Evolutionary conservation across 2,329 filamentous ascomycete species (phyloP).

Genomic region (Magnaporthiopsis incrustans): DNA sequence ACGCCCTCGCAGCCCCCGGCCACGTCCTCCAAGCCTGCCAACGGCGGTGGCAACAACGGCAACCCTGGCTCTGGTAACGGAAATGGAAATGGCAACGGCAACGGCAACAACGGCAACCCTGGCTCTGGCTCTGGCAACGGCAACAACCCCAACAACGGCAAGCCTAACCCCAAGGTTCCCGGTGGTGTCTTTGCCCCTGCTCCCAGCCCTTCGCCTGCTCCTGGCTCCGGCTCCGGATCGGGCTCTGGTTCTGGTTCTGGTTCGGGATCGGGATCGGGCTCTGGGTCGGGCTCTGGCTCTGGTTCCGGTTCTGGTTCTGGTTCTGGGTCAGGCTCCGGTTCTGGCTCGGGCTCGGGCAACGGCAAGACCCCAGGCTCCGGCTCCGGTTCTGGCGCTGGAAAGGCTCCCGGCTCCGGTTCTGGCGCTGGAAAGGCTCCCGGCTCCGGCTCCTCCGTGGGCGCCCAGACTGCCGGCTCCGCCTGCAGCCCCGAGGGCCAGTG

Average conservation of each 20-base stretch:
- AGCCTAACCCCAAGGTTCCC: conserved; percentile 9
- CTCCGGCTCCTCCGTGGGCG: conserved; percentile 17
- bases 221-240: conserved; percentile 17
- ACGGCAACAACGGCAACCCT: conserved; percentile 16
- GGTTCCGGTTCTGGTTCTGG: conserved; percentile 12
- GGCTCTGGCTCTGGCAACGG: conserved; percentile 7
- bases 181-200: conserved; percentile 27
- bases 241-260: conserved; percentile 19
- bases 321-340: conserved; percentile 7
- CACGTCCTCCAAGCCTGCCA: conserved; percentile 3
- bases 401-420: conserved; percentile 11
- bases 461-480: conserved; percentile 30
- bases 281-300: conserved; percentile 14
- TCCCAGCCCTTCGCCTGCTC: conserved; percentile 12
- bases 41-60: conserved; percentile 10
- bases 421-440: conserved; percentile 12
- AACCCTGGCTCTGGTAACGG: conserved; percentile 21
- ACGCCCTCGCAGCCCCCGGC: neutral
- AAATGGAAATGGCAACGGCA: conserved; percentile 10
- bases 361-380: neutral
- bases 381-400: conserved; percentile 11
- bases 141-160: conserved; percentile 12
- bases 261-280: conserved; percentile 20
- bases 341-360: conserved; percentile 14
- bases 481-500: conserved; percentile 40